Evolutionary conservation across 257 asterid genomes (phyloP).

Genomic region (Fraxinus americana): DNA sequence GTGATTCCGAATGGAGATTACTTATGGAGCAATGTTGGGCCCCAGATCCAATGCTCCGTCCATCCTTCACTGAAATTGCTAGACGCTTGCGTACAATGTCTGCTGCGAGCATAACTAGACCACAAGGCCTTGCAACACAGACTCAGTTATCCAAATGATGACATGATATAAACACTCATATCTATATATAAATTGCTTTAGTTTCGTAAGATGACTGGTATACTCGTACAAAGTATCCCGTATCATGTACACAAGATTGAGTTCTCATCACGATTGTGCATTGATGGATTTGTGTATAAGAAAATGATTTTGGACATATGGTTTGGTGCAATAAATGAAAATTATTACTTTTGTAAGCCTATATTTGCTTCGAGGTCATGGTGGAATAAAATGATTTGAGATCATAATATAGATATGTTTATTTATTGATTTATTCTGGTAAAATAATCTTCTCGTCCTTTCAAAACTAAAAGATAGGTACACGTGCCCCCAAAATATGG

Average conservation of each 20-base stretch:
- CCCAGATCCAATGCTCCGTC: conserved; percentile 77
- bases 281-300: not conserved
- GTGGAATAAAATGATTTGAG: not conserved
- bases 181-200: not conserved
- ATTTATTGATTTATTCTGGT: too few relatives aligned
- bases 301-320: not conserved
- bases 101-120: conserved; percentile 48
- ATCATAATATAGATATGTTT: not conserved
- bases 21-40: conserved; percentile 99
- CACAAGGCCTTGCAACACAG: conserved; percentile 42
- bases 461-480: too few relatives aligned
- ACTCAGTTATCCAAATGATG: conserved; percentile 49
- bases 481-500: not conserved
- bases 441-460: too few relatives aligned
- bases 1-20: conserved; percentile 76
- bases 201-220: not conserved
- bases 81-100: conserved; percentile 73
- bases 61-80: conserved; percentile 81
- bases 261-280: not conserved
- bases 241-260: not conserved
- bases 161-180: not conserved
- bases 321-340: not conserved
- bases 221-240: not conserved
- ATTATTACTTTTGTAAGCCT: not conserved
- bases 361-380: not conserved